Percentiles rank a stretch among this genome's conserved stretches.
These are phyloP conservation scores for Talaromyces ruber DNA, from an alignment of 495 filamentous ascomycete species.

Conservation along the genomic window DNA sequence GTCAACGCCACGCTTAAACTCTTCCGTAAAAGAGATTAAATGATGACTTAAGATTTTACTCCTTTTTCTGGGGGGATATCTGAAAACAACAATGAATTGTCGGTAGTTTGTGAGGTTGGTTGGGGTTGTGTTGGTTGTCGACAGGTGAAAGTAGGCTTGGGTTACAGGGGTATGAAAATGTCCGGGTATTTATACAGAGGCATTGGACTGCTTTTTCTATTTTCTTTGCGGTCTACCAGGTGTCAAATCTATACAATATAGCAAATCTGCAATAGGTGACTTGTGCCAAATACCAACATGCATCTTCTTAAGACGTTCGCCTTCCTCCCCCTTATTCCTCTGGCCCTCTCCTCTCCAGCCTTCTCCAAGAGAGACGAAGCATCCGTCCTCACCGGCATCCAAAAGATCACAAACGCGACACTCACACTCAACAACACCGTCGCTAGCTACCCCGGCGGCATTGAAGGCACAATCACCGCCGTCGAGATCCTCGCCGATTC, in stretches of 20 bases:
- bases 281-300: background rate
- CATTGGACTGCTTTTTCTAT: background rate
- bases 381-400: slow-evolving; percentile 12
- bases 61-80: background rate
- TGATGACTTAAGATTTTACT: background rate
- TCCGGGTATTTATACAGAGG: background rate
- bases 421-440: slow-evolving; percentile 15
- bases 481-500: slow-evolving; percentile 14
- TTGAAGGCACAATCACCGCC: slow-evolving; percentile 11
- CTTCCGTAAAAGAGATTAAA: background rate
- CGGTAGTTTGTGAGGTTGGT: background rate
- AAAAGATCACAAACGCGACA: slow-evolving; percentile 8
- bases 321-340: slow-evolving; percentile 6
- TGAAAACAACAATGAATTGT: background rate
- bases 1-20: slow-evolving; percentile 1
- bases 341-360: slow-evolving; percentile 4
- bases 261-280: background rate
- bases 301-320: background rate
- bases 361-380: slow-evolving; percentile 13
- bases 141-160: background rate
- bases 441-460: slow-evolving; percentile 13
- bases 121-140: background rate
- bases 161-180: background rate
- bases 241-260: background rate
- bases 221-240: background rate